A percentile compares a stretch with the other conserved stretches of the same genome.
Evolutionary conservation across 2,329 filamentous ascomycete genomes (phyloP).

Genomic region (Leptosphaerulina australis): DNA sequence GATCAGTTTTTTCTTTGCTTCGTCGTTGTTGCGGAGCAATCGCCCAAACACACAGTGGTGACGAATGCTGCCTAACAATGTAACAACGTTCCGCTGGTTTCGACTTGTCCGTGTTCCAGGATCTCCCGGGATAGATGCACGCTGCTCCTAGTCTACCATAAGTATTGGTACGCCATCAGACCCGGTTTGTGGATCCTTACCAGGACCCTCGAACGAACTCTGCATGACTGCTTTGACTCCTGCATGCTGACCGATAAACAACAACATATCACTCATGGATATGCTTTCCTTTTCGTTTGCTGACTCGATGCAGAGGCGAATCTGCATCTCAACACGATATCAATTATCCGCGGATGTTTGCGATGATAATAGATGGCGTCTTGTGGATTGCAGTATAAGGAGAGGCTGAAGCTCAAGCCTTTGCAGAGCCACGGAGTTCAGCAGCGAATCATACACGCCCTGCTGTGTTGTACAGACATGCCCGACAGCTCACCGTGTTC

Average conservation of each 20-base stretch:
- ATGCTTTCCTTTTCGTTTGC: not conserved
- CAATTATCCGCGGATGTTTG: no score
- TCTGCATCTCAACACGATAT: no score
- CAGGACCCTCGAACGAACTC: slow-evolving; percentile 2
- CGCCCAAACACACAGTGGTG: not conserved
- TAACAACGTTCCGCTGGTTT: slow-evolving; percentile 4
- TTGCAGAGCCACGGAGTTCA: not conserved
- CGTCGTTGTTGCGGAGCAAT: not conserved
- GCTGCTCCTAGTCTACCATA: slow-evolving; percentile 11
- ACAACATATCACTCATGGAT: slow-evolving; percentile 6
- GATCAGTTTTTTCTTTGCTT: not conserved
- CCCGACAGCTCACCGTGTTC: slow-evolving; percentile 24
- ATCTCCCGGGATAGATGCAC: slow-evolving; percentile 4
- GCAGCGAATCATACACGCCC: slow-evolving; percentile 15
- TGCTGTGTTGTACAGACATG: slow-evolving; percentile 15
- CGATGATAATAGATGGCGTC: no score
- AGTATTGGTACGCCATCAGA: slow-evolving; percentile 14
- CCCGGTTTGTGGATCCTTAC: slow-evolving; percentile 15
- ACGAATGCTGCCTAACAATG: not conserved
- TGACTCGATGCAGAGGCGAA: slow-evolving; percentile 1
- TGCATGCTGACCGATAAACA: slow-evolving; percentile 16
- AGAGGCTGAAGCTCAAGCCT: slow-evolving; percentile 5
- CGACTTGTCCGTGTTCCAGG: slow-evolving; percentile 11
- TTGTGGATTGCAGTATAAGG: no score
- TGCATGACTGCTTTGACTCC: slow-evolving; percentile 12